phyloP scores from a whole-genome alignment of 768 basidiomycete species.

The Dentipellis fragilis region DNA sequence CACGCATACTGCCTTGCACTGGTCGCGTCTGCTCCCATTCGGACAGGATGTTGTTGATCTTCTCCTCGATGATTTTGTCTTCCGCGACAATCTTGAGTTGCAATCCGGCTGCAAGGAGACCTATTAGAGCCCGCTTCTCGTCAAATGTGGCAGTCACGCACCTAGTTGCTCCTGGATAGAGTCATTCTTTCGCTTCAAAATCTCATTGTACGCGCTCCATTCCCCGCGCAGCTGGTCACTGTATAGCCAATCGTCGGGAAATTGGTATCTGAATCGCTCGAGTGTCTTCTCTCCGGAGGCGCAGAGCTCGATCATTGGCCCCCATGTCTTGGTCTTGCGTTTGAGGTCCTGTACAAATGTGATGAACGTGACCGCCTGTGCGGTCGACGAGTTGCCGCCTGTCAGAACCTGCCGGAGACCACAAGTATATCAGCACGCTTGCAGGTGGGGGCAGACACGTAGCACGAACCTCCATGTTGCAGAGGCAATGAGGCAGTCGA shows the following conservation, averaged over 20 bases:
- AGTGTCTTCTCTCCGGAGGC: slow-evolving; percentile 94
- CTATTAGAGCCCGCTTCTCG: neutral
- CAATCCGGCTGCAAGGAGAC: slow-evolving; percentile 59
- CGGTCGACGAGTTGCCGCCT: slow-evolving; percentile 85
- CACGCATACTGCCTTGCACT: slow-evolving; percentile 92
- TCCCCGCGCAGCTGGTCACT: slow-evolving; percentile 95
- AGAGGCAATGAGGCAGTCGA: slow-evolving; percentile 14
- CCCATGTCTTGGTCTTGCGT: slow-evolving; percentile 94
- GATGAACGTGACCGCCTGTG: slow-evolving; percentile 96
- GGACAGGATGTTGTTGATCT: slow-evolving; percentile 78
- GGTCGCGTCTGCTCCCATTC: slow-evolving; percentile 98
- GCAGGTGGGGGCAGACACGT: neutral
- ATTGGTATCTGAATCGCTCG: slow-evolving; percentile 94
- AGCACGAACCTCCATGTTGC: slow-evolving; percentile 24
- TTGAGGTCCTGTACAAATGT: slow-evolving; percentile 99
- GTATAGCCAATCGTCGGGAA: slow-evolving; percentile 96
- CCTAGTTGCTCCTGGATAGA: slow-evolving; percentile 97
- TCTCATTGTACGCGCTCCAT: slow-evolving; percentile 98
- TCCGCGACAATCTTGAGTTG: slow-evolving; percentile 99
- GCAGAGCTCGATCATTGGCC: slow-evolving; percentile 91
- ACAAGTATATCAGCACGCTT: neutral
- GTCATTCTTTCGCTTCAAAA: slow-evolving; percentile 94
- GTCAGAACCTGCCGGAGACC: slow-evolving; percentile 31
- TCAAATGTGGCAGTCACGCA: slow-evolving; percentile 26
- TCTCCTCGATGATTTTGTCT: slow-evolving; percentile 95